phyloP scores from a whole-genome alignment of 2,329 filamentous ascomycete species.

The Calonectria hongkongensis region DNA sequence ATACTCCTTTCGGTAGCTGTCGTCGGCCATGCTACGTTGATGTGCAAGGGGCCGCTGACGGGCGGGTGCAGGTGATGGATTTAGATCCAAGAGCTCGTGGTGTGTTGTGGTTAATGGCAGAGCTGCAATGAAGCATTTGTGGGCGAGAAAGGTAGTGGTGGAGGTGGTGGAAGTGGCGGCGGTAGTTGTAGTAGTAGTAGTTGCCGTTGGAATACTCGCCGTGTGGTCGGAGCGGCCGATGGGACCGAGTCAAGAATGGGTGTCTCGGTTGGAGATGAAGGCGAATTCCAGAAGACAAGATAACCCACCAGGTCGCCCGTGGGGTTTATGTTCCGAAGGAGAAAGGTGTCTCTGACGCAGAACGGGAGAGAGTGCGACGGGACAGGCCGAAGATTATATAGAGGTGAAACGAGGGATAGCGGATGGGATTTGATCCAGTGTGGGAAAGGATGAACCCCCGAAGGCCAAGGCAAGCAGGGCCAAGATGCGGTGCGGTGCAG shows the following conservation, averaged over 20 bases:
- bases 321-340: conserved; percentile 43
- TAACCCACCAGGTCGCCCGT: conserved; percentile 44
- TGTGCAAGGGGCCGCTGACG: conserved; percentile 52
- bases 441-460: conserved; percentile 47
- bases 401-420: conserved; percentile 36
- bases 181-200: conserved; percentile 27
- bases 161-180: conserved; percentile 23
- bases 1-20: conserved; percentile 62
- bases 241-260: conserved; percentile 50
- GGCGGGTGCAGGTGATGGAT: conserved; percentile 49
- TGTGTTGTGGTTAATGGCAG: conserved; percentile 36
- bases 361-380: conserved; percentile 47
- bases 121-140: conserved; percentile 50
- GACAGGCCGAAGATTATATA: conserved; percentile 53
- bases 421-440: conserved; percentile 33
- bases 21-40: conserved; percentile 63
- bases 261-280: conserved; percentile 54
- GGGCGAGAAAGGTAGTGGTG: conserved; percentile 28
- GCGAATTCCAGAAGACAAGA: conserved; percentile 52
- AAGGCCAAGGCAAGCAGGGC: conserved; percentile 36
- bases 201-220: conserved; percentile 32
- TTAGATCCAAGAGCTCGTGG: conserved; percentile 39
- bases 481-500: conserved; percentile 8
- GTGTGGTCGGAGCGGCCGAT: conserved; percentile 45
- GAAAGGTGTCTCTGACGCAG: conserved; percentile 49